phyloP scores from a whole-genome alignment of 139 green algal genomes.

The Chlorella vulgaris region DNA sequence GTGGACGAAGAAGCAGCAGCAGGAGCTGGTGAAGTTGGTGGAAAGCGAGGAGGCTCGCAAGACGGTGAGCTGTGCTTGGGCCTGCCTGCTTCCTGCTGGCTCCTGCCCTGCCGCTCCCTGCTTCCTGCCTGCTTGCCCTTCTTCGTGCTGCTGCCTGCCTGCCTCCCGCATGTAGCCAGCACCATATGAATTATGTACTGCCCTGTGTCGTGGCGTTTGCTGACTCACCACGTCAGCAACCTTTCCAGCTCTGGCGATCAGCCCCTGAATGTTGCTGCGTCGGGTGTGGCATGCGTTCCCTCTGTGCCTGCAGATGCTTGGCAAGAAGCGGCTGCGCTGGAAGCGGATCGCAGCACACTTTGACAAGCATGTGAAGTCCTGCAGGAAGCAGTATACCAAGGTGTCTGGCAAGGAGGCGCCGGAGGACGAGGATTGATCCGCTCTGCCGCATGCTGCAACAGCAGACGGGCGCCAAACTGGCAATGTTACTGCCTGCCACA shows the following conservation, averaged over 20 bases:
- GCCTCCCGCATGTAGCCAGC: background rate
- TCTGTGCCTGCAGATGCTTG: conserved; percentile 12
- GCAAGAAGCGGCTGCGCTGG: conserved; percentile 43
- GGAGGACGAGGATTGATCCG: conserved; percentile 21
- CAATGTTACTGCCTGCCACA: too few relatives aligned
- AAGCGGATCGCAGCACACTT: conserved; percentile 30
- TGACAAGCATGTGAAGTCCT: conserved; percentile 20
- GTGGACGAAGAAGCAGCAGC: conserved; percentile 30
- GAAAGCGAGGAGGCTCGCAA: conserved; percentile 34
- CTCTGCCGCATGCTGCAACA: background rate
- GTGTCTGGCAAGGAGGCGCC: conserved; percentile 35
- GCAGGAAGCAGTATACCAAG: conserved; percentile 34
- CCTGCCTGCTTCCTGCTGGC: too few relatives aligned
- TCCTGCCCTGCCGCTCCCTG: too few relatives aligned
- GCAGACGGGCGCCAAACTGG: background rate
- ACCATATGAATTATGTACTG: background rate
- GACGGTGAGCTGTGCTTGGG: background rate
- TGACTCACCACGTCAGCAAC: background rate
- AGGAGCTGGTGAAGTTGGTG: conserved; percentile 44
- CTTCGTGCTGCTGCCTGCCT: background rate
- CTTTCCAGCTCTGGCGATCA: background rate
- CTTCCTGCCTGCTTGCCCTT: background rate
- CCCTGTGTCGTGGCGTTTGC: background rate
- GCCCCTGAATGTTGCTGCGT: too few relatives aligned
- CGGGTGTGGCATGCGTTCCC: background rate